Evolutionary conservation across 352 stramenopile genomes (phyloP).

Genomic region (Peronospora farinosa): DNA sequence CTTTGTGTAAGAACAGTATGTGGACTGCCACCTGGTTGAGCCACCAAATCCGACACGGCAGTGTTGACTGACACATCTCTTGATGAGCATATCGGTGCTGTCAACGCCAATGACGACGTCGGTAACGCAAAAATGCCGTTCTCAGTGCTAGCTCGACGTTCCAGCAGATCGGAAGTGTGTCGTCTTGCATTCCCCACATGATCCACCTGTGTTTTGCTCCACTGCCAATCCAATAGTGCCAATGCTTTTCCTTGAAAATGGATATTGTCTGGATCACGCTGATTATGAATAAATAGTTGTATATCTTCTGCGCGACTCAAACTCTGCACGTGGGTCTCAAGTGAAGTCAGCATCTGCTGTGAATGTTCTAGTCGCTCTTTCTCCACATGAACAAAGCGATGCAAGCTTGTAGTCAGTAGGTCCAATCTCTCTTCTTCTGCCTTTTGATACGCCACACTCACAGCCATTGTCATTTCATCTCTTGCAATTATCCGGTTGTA

Average conservation of each 20-base stretch:
- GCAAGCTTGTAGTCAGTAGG: conserved; percentile 63
- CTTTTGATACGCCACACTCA: conserved; percentile 82
- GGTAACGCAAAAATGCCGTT: conserved; percentile 15
- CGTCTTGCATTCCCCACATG: conserved; percentile 8
- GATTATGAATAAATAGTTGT: conserved; percentile 79
- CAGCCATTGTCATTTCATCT: conserved; percentile 86
- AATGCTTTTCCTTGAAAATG: conserved; percentile 84
- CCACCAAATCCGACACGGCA: conserved; percentile 7
- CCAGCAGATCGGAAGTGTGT: conserved; percentile 21
- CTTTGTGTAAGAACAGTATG: conserved; percentile 51
- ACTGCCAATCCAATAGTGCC: conserved; percentile 83
- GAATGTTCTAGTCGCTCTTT: conserved; percentile 61
- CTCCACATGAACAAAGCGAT: conserved; percentile 70
- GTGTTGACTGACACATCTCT: conserved; percentile 4
- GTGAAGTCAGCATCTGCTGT: conserved; percentile 47
- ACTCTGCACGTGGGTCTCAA: conserved; percentile 54
- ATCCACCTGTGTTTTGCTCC: conserved; percentile 48
- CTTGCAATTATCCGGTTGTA: conserved; percentile 78
- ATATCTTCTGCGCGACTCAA: conserved; percentile 76
- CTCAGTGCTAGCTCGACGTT: conserved; percentile 26
- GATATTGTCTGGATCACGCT: conserved; percentile 79
- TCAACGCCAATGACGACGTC: conserved; percentile 22
- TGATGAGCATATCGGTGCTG: conserved; percentile 13
- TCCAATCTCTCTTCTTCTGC: conserved; percentile 78
- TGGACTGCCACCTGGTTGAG: conserved; percentile 20